These are phyloP conservation scores for Diaporthe ilicicola DNA, from an alignment of 2,329 filamentous ascomycete genomes.

Conservation along the genomic window DNA sequence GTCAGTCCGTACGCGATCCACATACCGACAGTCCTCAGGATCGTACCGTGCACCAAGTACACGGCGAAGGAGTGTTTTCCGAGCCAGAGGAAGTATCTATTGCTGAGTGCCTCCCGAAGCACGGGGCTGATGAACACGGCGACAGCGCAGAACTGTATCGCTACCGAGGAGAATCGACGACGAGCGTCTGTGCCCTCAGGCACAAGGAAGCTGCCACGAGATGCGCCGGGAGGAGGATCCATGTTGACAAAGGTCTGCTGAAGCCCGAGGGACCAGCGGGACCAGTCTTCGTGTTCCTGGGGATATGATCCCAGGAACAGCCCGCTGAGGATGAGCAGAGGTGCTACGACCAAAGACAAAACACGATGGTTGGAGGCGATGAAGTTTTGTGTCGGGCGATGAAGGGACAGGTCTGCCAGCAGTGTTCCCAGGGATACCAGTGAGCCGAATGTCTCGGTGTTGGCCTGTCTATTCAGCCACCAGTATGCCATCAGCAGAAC, in stretches of 20 bases:
- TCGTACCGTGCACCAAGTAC: conserved; percentile 62
- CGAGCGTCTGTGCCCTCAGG: conserved; percentile 48
- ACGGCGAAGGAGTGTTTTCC: conserved; percentile 64
- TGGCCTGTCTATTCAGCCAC: conserved; percentile 52
- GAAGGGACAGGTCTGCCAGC: conserved; percentile 58
- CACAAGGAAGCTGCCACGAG: conserved; percentile 55
- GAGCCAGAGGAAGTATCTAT: conserved; percentile 59
- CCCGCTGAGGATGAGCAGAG: conserved; percentile 50
- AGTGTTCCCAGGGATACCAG: conserved; percentile 61
- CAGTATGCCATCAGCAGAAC: conserved; percentile 57
- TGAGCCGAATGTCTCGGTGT: conserved; percentile 62
- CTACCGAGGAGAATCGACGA: conserved; percentile 56
- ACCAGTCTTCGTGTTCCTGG: conserved; percentile 58
- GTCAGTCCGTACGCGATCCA: conserved; percentile 62
- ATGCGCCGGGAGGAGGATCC: conserved; percentile 46
- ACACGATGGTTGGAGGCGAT: conserved; percentile 50
- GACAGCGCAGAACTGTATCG: conserved; percentile 57
- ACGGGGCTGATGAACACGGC: conserved; percentile 59
- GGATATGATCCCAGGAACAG: conserved; percentile 59
- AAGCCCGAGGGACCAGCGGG: conserved; percentile 51
- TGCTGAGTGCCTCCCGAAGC: conserved; percentile 57
- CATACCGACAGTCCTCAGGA: conserved; percentile 58
- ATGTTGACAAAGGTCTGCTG: conserved; percentile 35
- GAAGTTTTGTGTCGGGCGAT: conserved; percentile 54
- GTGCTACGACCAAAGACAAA: conserved; percentile 43